Percentiles rank a stretch among this genome's conserved stretches.
phyloP scores from a whole-genome alignment of 2,329 filamentous ascomycete species.

The Coccinonectria pachysandricola region DNA sequence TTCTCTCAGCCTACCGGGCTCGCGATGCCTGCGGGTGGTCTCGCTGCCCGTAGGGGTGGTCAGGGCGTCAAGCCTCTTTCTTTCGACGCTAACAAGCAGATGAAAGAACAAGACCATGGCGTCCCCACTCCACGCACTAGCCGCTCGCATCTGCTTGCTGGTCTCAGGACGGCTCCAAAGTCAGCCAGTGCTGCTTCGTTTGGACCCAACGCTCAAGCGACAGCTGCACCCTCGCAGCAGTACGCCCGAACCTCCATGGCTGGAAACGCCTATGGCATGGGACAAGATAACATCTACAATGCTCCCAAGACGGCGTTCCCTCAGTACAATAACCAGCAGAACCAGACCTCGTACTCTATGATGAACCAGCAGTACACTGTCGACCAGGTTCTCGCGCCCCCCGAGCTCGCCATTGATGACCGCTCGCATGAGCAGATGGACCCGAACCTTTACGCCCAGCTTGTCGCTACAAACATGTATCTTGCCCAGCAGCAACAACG shows the following conservation, averaged over 20 bases:
- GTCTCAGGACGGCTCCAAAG: conserved; percentile 87
- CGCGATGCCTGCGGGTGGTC: conserved; percentile 65
- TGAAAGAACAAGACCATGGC: conserved; percentile 54
- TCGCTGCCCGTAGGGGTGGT: conserved; percentile 76
- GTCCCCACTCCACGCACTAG: conserved; percentile 82
- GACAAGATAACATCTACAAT: conserved; percentile 33
- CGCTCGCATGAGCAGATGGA: conserved; percentile 68
- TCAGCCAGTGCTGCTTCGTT: conserved; percentile 63
- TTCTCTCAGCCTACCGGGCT: conserved; percentile 62
- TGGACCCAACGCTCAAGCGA: conserved; percentile 52
- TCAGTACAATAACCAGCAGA: conserved; percentile 29
- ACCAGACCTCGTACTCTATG: conserved; percentile 23
- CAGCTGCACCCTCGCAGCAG: conserved; percentile 28
- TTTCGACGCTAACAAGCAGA: conserved; percentile 61
- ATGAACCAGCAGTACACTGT: conserved; percentile 53
- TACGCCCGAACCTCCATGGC: conserved; percentile 34
- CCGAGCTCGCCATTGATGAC: conserved; percentile 64
- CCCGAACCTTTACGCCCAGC: conserved; percentile 74
- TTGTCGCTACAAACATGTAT: conserved; percentile 85
- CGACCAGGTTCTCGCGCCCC: conserved; percentile 83
- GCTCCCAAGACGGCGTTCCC: conserved; percentile 50
- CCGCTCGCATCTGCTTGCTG: conserved; percentile 87
- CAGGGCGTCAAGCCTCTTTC: conserved; percentile 84
- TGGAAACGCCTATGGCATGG: conserved; percentile 34
- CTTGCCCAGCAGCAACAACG: conserved; percentile 91